These are phyloP conservation scores for Curvularia spicifera DNA, from an alignment of 2,329 filamentous ascomycete genomes.

Conservation along the genomic window DNA sequence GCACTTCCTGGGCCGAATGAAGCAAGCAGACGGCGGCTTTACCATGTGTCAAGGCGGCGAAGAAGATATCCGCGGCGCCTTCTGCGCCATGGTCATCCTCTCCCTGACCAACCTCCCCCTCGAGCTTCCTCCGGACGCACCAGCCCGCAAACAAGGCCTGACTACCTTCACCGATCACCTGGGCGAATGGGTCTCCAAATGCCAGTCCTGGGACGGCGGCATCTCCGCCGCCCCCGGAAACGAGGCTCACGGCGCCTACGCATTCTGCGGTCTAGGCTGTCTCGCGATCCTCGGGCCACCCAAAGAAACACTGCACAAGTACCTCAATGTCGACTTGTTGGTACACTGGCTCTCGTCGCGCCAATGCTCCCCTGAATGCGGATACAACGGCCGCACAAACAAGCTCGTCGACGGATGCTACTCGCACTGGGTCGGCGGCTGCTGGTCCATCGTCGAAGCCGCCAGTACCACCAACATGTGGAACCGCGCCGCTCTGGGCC, in stretches of 20 bases:
- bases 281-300: conserved; percentile 85
- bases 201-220: conserved; percentile 96
- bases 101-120: conserved; percentile 84
- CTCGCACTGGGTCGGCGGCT: conserved; percentile 95
- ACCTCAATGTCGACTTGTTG: conserved; percentile 76
- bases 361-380: conserved; percentile 89
- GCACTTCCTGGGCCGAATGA: conserved; percentile 86
- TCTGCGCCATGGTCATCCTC: conserved; percentile 86
- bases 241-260: conserved; percentile 96
- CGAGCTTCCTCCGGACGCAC: conserved; percentile 74
- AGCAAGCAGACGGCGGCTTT: conserved; percentile 89
- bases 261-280: conserved; percentile 91
- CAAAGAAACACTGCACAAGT: conserved; percentile 74
- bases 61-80: conserved; percentile 91
- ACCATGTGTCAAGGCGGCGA: conserved; percentile 85
- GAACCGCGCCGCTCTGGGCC: conserved; percentile 81
- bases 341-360: conserved; percentile 87
- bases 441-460: conserved; percentile 89
- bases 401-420: conserved; percentile 99
- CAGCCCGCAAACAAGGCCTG: conserved; percentile 67
- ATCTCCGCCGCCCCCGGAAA: conserved; percentile 83
- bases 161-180: conserved; percentile 74
- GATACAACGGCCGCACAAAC: conserved; percentile 92
- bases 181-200: conserved; percentile 79
- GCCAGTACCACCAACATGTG: conserved; percentile 67